phyloP scores from a whole-genome alignment of 2,329 filamentous ascomycete species.

The Trichoderma simmonsii region DNA sequence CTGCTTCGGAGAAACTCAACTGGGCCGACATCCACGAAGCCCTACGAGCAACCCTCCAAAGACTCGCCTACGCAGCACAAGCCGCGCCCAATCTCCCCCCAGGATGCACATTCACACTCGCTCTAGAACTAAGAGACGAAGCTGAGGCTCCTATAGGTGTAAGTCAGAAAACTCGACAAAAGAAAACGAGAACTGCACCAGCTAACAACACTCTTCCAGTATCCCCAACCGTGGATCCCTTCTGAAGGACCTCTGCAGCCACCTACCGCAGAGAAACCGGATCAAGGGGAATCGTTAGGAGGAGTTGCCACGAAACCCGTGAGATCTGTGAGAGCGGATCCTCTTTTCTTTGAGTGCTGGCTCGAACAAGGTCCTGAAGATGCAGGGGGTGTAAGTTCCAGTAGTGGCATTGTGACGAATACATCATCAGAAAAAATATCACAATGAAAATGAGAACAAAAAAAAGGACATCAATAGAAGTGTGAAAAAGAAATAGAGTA shows the following conservation, averaged over 20 bases:
- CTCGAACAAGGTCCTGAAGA: constrained; percentile 41
- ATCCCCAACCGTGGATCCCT: constrained; percentile 61
- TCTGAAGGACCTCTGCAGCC: constrained; percentile 48
- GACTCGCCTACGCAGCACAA: constrained; percentile 58
- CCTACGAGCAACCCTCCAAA: constrained; percentile 63
- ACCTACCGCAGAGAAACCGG: constrained; percentile 28
- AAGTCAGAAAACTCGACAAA: constrained; percentile 27
- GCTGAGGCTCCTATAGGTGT: constrained; percentile 57
- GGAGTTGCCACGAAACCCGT: constrained; percentile 47
- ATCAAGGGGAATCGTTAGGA: constrained; percentile 31
- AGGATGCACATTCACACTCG: constrained; percentile 72
- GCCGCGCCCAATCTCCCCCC: constrained; percentile 56
- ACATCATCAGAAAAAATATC: background rate
- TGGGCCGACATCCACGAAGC: constrained; percentile 68
- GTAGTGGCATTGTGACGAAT: background rate
- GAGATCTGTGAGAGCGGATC: constrained; percentile 53
- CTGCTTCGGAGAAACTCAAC: constrained; percentile 37
- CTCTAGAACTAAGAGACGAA: constrained; percentile 66
- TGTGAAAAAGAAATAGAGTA: background rate
- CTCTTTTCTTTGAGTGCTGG: constrained; percentile 65
- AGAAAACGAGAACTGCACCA: background rate
- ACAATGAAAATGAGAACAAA: background rate
- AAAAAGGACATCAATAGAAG: background rate
- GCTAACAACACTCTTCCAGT: constrained; percentile 32
- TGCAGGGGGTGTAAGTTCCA: background rate